These are phyloP conservation scores for Globisporangium nagaii DNA, from an alignment of 352 stramenopile species.

Conservation along the genomic window DNA sequence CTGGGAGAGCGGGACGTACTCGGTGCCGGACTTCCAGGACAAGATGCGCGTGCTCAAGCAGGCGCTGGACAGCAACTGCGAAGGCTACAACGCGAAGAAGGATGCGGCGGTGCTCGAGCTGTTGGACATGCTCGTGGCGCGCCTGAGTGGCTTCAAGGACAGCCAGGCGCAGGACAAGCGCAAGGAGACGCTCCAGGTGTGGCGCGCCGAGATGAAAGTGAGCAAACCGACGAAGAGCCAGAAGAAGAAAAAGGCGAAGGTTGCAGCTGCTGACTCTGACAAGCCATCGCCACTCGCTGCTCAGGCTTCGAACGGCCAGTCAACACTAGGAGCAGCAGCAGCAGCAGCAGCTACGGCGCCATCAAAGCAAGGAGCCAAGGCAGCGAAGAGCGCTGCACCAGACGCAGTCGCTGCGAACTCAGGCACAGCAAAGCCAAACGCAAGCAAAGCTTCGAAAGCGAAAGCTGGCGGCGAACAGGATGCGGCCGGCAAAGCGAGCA, in stretches of 20 bases:
- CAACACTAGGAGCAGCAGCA: not conserved
- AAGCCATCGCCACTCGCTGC: too few species aligned
- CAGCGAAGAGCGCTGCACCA: not conserved
- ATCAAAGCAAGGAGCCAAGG: not conserved
- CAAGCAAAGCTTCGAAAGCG: too few species aligned
- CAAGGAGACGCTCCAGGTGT: constrained; percentile 9
- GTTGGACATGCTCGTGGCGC: constrained; percentile 4
- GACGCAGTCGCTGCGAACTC: not conserved
- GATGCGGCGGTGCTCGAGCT: constrained; percentile 9
- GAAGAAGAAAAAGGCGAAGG: not conserved
- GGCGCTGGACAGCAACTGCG: constrained; percentile 11
- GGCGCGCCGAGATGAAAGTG: constrained; percentile 10
- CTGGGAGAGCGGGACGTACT: constrained; percentile 6
- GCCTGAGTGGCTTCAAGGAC: constrained; percentile 10
- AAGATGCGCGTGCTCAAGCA: constrained; percentile 10
- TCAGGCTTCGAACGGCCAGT: too few species aligned
- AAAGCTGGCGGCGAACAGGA: too few species aligned
- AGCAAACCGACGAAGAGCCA: not conserved
- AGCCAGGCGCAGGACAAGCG: constrained; percentile 11
- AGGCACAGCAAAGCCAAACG: not conserved
- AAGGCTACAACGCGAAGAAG: constrained; percentile 5
- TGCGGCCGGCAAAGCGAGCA: too few species aligned
- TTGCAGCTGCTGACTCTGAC: too few species aligned
- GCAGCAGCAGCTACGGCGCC: not conserved
- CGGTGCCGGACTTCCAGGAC: constrained; percentile 12